Base-by-base conservation (phyloP, 2,329 filamentous ascomycete genomes). In the Arachnopeziza araneosa region DNA sequence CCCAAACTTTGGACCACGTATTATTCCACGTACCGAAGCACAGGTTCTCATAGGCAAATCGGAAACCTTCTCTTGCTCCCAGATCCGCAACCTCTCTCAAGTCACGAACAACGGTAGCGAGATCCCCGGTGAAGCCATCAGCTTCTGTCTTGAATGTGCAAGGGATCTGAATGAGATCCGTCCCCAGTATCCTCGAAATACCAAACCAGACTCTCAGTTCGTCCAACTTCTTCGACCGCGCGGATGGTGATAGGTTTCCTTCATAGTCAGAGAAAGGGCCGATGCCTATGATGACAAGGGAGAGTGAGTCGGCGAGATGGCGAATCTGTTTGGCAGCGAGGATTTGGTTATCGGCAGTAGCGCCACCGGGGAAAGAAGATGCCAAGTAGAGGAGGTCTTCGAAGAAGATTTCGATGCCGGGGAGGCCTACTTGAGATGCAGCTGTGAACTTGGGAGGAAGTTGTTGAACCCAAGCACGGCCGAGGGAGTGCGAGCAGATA, bases 221-320 rank as follows among this genome's bases (percentile, higher is more conserved):
- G 21, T 82, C 76, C 30, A 92, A 74, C 3, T 85, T 78, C 24
- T 77, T 73, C 1, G 74, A 73, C 68, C 89, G 87, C 60, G 82
- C 77, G 19, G 73, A 67, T 10, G 87, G 78, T 72, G 91, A 84
- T 6, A 85, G 62, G 0, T 92, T 79, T 1, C 90, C 90, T 66
- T 93, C 90, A 74, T 89, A 92, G 74, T 91, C 84, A 76, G 83
- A 82, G 71, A 93, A 93, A 0, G 90, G 90, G 3, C 87, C 79
- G 65, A 69, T 60, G 22, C 59, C 67, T 26, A 91, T 78, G 66
- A 91, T 82, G 10, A 76, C 68, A 23, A 91, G 78, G 32, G 71
- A 73, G 24, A 83, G 78, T 2, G 77, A 75, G 24, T 78, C 72
- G 73, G 86, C 90, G 51, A 91, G 78, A 0, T 74, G 69, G 24